Conservation (phyloP, 2,329 filamentous ascomycete genomes). For the Penicillium sp. region DNA sequence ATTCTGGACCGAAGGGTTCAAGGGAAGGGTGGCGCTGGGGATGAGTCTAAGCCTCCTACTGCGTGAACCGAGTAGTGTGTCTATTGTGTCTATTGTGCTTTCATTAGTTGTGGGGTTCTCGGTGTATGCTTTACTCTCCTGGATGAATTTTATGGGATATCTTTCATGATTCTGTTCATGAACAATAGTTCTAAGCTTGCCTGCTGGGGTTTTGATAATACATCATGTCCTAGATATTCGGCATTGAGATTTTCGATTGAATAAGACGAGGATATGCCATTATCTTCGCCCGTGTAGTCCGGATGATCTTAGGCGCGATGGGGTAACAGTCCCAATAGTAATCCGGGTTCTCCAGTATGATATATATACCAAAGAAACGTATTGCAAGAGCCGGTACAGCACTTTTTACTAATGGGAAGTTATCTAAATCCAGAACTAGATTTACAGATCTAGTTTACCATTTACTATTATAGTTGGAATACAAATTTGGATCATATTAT, state of each 20-base stretch:
- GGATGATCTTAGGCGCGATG: too few relatives aligned
- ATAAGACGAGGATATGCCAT: too few relatives aligned
- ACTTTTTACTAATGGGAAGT: background rate
- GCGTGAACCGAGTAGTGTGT: constrained; percentile 5
- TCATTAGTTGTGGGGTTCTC: background rate
- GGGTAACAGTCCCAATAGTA: too few relatives aligned
- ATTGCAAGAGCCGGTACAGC: background rate
- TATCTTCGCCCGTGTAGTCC: too few relatives aligned
- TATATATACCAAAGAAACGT: background rate
- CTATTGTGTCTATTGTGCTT: background rate
- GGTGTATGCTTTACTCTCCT: background rate
- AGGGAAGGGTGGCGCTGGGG: constrained; percentile 21
- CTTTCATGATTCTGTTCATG: too few relatives aligned
- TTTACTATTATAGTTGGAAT: background rate
- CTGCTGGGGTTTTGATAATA: too few relatives aligned
- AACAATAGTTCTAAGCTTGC: too few relatives aligned
- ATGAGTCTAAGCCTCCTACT: constrained; percentile 25
- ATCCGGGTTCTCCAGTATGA: too few relatives aligned
- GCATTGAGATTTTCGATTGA: too few relatives aligned
- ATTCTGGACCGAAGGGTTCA: constrained; percentile 60
- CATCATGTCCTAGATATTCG: too few relatives aligned
- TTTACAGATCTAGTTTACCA: background rate
- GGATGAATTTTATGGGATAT: background rate
- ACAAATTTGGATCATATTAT: constrained; percentile 4
- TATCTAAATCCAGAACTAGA: background rate